Evolutionary conservation across 257 asterid genomes (phyloP), one percentile per base, ranked within the genome.

Genomic region (Solanum dulcamara): DNA sequence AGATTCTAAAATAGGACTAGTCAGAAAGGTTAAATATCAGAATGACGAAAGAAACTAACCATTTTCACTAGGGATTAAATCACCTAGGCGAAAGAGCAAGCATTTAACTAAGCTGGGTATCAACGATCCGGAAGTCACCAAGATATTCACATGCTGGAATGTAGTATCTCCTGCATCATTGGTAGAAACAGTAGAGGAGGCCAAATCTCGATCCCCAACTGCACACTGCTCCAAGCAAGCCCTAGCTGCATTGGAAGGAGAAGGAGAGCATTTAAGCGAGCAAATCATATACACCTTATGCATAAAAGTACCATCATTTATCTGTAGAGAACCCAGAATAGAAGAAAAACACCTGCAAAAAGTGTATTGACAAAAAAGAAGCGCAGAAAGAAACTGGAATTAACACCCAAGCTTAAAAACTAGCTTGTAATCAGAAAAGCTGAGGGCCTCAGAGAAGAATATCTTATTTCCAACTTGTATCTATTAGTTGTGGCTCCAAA

Each of bases 41-140:
- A 84, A 62, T 9, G 15, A 62, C 53, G 44, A 86, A 88, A 83
- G 38, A 24, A 84, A 90, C 96, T 86, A 84, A 96, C 98, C 98
- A 81, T 95, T 96, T 48, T 92, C 90, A 86, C 91, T 92, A 81
- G 95, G 83, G 83, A 96, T 46, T 74, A 94, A 60, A 68, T 86
- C 88, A 85, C 90, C 94, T 33, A 96, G 97, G 48, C 96, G 92
- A 85, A 89, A 94, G 89, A 93, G 93, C 84, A 95, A 89, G 93
- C 98, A 95, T 88, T 96, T 96, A 89, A 92, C 97, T 85, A 96
- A 90, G 93, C 98, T 96, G 86, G 99, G 98, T 88, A 96, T 84
- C 86, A 96, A 93, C 30, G 98, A 90, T 32, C 98, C 98, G 40
- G 98, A 92, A 83, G 99, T 96, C 86, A 96, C 99, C 42, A 96